Evolutionary conservation across 2,329 filamentous ascomycete species (phyloP), one percentile per base, ranked within the genome.

Genomic region (Trichoderma sp.): DNA sequence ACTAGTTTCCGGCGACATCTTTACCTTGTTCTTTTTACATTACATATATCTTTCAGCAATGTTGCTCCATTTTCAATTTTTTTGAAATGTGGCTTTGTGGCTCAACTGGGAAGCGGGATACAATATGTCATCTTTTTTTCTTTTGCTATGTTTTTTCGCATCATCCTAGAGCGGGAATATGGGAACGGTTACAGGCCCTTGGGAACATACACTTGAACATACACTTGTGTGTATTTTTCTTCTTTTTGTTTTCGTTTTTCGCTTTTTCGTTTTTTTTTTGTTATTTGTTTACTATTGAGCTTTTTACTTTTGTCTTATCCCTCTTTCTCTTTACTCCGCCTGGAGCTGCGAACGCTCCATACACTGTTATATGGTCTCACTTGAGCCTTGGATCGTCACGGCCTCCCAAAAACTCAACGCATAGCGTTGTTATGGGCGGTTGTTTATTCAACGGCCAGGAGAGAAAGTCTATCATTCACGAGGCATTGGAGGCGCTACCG

Each of bases 401-500:
- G 19, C 40, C 19, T 1, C n/a, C 16, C 40, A 43, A n/a, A 43
- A 4, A 43, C 40, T 10, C 19, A 43, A n/a, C 40, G 40, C 16
- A 43, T 10, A 10, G 40, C 40, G 40, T 16, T 43, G 40, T n/a
- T 43, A 19, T 43, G n/a, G 40, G 16, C 40, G 16, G 40, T 43
- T 56, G 59, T 19, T 62, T 24, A 43, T 66, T 14, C 56, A 29
- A 56, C 14, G 37, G 35, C n/a, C 49, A 62, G 55, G 47, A 29
- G 58, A 63, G 58, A 47, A 63, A 55, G 14, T 8, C 19, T 21
- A 68, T 27, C 71, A 67, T 57, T 63, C 70, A 57, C 40, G 55
- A 67, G 70, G 31, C 71, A 53, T 60, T 49, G 49, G 53, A n/a
- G 63, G 68, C 70, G 67, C 47, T 59, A 57, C 47, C 29, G 35